Evolutionary conservation across 345 rosid genomes (phyloP), one percentile per base, ranked within the genome.

Genomic region (Eutrema japonicum): DNA sequence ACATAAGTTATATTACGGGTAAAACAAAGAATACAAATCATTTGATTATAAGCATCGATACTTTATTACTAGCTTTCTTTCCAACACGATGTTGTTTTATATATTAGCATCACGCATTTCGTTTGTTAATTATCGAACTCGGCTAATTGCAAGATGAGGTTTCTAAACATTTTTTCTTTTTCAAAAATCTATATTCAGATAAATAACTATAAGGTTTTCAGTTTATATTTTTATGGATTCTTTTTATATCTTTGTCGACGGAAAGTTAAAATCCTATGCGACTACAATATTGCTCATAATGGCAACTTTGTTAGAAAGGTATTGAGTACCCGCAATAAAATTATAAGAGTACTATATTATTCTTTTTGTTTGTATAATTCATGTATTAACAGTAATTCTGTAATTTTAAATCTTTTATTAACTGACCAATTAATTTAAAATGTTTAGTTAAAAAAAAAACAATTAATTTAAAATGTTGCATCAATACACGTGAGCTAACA

Each of bases 401-500:
- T 11, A 32, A 5, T 10, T 1, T 16, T 11, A 22, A 22, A 22
- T 22, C 2, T 11, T 33, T 11, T 3, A 30, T 2, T 50, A 55
- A 54, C n/a, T 55, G 43, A 33, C 64, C 77, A 57, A 72, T 74
- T 72, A 42, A 47, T 75, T 73, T 57, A 74, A 41, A 68, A 38
- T 6, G 61, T 70, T 76, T 18, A 18, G 18, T 18, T 18, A 0
- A 18, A 18, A 18, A 18, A 0, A 18, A 18, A 33, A 67, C 77
- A 57, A 72, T 74, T 72, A 42, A 47, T 75, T 73, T 57, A 74
- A 41, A 68, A 38, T 6, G 61, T 70, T 76, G 75, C 75, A 82
- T 84, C 82, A 66, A 75, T 82, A 80, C 92, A 92, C 96, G 96
- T 89, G 96, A 92, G 82, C 87, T 80, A 92, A 88, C 94, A 85